phyloP scores from a whole-genome alignment of 2,329 filamentous ascomycete species.

The Curvularia sp. region DNA sequence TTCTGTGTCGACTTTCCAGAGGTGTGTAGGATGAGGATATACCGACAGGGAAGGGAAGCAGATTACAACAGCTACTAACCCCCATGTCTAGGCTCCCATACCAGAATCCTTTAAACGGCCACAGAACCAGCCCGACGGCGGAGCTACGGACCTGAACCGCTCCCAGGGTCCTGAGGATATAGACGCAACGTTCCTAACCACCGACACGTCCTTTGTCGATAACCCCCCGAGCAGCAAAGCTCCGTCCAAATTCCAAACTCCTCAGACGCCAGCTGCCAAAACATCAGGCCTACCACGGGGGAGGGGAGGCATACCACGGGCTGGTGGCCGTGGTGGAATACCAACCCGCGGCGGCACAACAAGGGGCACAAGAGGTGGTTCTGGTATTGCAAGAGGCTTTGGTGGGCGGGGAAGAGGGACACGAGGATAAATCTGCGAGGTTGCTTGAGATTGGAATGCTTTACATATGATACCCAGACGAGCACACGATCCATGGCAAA shows the following conservation, averaged over 20 bases:
- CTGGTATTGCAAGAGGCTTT: constrained; percentile 47
- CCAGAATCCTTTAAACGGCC: constrained; percentile 75
- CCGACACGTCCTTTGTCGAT: constrained; percentile 88
- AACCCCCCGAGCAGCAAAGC: constrained; percentile 70
- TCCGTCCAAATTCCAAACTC: constrained; percentile 51
- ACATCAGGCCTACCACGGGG: constrained; percentile 32
- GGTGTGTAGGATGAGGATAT: constrained; percentile 57
- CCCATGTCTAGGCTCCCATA: constrained; percentile 70
- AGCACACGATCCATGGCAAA: constrained; percentile 1
- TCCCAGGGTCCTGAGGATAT: constrained; percentile 53
- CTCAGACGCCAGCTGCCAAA: constrained; percentile 39
- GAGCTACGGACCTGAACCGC: constrained; percentile 28
- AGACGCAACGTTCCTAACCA: constrained; percentile 92
- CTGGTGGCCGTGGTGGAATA: constrained; percentile 44
- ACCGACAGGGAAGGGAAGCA: neutral
- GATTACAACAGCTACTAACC: neutral
- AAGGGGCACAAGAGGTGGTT: constrained; percentile 44
- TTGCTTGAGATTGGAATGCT: neutral
- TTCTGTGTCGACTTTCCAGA: constrained; percentile 98
- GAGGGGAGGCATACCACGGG: constrained; percentile 47
- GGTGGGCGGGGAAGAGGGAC: constrained; percentile 44
- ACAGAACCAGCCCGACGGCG: constrained; percentile 37
- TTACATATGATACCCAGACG: constrained; percentile 12
- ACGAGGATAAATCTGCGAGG: constrained; percentile 18
- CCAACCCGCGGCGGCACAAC: constrained; percentile 43